phyloP scores from a whole-genome alignment of 257 asterid species.

The Solanum chiquidenum region DNA sequence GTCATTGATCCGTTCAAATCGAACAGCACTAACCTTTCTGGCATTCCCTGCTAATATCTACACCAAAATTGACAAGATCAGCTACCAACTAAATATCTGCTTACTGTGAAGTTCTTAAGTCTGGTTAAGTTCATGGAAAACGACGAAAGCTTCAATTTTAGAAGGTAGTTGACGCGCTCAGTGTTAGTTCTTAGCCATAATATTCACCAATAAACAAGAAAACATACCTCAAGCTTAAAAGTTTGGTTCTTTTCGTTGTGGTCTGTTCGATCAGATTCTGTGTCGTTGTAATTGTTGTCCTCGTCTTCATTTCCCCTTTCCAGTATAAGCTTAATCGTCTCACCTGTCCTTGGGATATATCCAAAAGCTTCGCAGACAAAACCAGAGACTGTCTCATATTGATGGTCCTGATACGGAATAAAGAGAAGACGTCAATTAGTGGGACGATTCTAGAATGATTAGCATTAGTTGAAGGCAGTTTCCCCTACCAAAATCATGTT shows the following conservation, averaged over 20 bases:
- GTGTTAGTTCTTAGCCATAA: background rate
- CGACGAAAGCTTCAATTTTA: background rate
- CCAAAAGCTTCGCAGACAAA: conserved; percentile 98
- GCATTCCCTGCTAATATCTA: conserved; percentile 96
- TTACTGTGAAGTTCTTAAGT: background rate
- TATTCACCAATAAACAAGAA: background rate
- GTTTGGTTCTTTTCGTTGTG: conserved; percentile 55
- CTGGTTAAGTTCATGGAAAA: background rate
- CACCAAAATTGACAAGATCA: conserved; percentile 3
- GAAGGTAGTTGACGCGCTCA: background rate
- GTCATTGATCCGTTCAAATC: conserved; percentile 69
- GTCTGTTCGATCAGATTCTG: conserved; percentile 54
- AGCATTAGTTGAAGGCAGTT: background rate
- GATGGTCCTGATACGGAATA: conserved; percentile 62
- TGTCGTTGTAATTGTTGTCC: conserved; percentile 40
- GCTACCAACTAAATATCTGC: background rate
- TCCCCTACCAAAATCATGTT: background rate
- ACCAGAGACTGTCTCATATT: conserved; percentile 94
- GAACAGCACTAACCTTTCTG: conserved; percentile 86
- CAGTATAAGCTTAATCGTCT: conserved; percentile 71
- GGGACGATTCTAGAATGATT: background rate
- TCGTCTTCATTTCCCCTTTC: conserved; percentile 71
- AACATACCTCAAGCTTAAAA: conserved; percentile 82
- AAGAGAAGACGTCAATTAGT: background rate
- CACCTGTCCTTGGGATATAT: conserved; percentile 94